Conservation (phyloP, 2,329 filamentous ascomycete genomes). For the Fusarium verrucosum region DNA sequence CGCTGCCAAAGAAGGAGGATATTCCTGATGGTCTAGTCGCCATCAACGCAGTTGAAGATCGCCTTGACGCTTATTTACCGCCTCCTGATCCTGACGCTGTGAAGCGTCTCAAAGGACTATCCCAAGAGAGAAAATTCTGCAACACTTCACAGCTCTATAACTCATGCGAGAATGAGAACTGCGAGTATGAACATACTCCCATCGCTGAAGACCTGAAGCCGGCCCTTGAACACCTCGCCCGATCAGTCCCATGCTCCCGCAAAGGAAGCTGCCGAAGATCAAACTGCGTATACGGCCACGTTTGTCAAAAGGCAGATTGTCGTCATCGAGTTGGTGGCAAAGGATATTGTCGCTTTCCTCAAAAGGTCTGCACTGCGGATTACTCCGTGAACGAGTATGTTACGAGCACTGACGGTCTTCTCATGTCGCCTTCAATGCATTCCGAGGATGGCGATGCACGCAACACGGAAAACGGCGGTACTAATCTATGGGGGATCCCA, state of each 20-base stretch:
- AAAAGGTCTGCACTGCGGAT: slow-evolving; percentile 24
- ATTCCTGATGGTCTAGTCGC: slow-evolving; percentile 27
- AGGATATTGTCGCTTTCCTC: slow-evolving; percentile 31
- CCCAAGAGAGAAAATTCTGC: slow-evolving; percentile 29
- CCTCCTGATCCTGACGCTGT: slow-evolving; percentile 6
- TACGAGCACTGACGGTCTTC: not conserved
- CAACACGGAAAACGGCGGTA: slow-evolving; percentile 19
- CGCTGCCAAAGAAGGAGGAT: slow-evolving; percentile 21
- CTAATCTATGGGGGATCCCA: slow-evolving; percentile 14
- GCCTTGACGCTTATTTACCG: slow-evolving; percentile 30
- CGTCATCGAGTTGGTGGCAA: slow-evolving; percentile 28
- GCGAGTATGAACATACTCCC: slow-evolving; percentile 33
- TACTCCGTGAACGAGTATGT: slow-evolving; percentile 10
- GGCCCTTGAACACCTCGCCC: slow-evolving; percentile 23
- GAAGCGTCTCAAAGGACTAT: slow-evolving; percentile 26
- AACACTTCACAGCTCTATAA: slow-evolving; percentile 33
- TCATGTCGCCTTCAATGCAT: slow-evolving; percentile 17
- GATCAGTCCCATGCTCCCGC: slow-evolving; percentile 31
- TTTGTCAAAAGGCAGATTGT: slow-evolving; percentile 37
- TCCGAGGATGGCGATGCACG: slow-evolving; percentile 29
- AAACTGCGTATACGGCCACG: slow-evolving; percentile 34
- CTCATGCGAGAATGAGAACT: slow-evolving; percentile 26
- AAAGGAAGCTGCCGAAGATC: slow-evolving; percentile 23
- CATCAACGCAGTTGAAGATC: slow-evolving; percentile 29
- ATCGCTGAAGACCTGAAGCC: slow-evolving; percentile 30